Percentiles rank a stretch among this genome's conserved stretches.
phyloP scores from a whole-genome alignment of 2,329 filamentous ascomycete species.

The Dactylonectria estremocensis region DNA sequence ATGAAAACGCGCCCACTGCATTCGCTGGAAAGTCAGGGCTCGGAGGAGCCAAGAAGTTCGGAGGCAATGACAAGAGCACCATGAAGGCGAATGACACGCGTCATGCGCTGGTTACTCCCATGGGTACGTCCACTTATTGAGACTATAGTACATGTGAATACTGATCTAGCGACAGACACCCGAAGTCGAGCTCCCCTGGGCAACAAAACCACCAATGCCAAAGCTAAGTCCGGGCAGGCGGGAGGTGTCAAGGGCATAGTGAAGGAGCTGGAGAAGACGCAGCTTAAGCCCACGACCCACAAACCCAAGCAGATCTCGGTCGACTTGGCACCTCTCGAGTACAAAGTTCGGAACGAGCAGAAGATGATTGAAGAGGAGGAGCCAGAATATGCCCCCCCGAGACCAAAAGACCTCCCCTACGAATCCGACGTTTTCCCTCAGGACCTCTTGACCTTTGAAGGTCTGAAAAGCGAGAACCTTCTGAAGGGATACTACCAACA shows the following conservation, averaged over 20 bases:
- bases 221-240: slow-evolving; percentile 78
- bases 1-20: slow-evolving; percentile 79
- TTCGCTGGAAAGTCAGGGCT: slow-evolving; percentile 61
- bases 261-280: slow-evolving; percentile 74
- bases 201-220: slow-evolving; percentile 97
- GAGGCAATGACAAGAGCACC: slow-evolving; percentile 63
- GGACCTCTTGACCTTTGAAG: slow-evolving; percentile 69
- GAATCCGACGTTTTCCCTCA: slow-evolving; percentile 78
- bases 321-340: slow-evolving; percentile 69
- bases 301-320: slow-evolving; percentile 71
- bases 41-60: slow-evolving; percentile 70
- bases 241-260: slow-evolving; percentile 73
- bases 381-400: slow-evolving; percentile 91
- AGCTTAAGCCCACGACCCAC: slow-evolving; percentile 72
- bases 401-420: slow-evolving; percentile 75
- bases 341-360: slow-evolving; percentile 73
- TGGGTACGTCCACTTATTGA: slow-evolving; percentile 70
- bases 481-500: slow-evolving; percentile 74
- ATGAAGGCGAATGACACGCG: slow-evolving; percentile 64
- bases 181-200: slow-evolving; percentile 86
- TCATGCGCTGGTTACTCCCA: slow-evolving; percentile 81
- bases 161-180: slow-evolving; percentile 42
- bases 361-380: slow-evolving; percentile 71
- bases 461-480: slow-evolving; percentile 71
- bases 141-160: slow-evolving; percentile 28